These are phyloP conservation scores for Fusarium setosum DNA, from an alignment of 2,329 filamentous ascomycete genomes.

Conservation along the genomic window DNA sequence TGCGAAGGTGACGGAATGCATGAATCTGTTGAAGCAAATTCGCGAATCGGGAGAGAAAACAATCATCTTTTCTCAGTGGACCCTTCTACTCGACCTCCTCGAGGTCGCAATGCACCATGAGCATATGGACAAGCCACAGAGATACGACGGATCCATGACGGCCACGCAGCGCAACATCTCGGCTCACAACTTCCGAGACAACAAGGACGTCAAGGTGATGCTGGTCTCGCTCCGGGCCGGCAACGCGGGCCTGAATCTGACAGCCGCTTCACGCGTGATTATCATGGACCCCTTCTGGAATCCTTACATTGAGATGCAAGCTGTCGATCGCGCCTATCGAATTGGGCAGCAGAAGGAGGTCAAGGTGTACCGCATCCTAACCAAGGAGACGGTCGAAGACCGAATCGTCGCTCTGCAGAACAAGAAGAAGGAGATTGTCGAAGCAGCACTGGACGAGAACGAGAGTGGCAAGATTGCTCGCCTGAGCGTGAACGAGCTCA, in stretches of 20 bases:
- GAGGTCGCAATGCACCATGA: constrained; percentile 77
- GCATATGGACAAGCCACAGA: constrained; percentile 69
- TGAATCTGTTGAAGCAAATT: constrained; percentile 78
- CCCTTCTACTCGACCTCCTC: constrained; percentile 77
- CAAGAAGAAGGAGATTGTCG: constrained; percentile 80
- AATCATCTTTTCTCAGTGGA: constrained; percentile 85
- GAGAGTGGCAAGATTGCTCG: constrained; percentile 74
- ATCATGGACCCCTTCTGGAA: constrained; percentile 97
- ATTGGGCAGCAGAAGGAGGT: constrained; percentile 84
- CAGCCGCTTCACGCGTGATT: constrained; percentile 85
- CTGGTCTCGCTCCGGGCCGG: constrained; percentile 86
- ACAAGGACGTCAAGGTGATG: constrained; percentile 76
- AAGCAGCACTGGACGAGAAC: constrained; percentile 82
- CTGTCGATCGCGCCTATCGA: constrained; percentile 88
- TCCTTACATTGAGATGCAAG: constrained; percentile 91
- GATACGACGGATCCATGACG: constrained; percentile 86
- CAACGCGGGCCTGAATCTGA: constrained; percentile 87
- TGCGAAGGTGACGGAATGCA: constrained; percentile 84
- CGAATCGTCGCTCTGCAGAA: constrained; percentile 84
- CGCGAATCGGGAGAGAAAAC: constrained; percentile 73
- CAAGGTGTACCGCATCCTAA: constrained; percentile 82
- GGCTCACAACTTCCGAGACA: constrained; percentile 72
- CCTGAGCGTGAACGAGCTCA: constrained; percentile 74
- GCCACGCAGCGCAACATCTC: constrained; percentile 75
- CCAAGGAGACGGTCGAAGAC: constrained; percentile 85